These are phyloP conservation scores for Sporothrix euskadiensis DNA, from an alignment of 2,329 filamentous ascomycete species.

Conservation along the genomic window DNA sequence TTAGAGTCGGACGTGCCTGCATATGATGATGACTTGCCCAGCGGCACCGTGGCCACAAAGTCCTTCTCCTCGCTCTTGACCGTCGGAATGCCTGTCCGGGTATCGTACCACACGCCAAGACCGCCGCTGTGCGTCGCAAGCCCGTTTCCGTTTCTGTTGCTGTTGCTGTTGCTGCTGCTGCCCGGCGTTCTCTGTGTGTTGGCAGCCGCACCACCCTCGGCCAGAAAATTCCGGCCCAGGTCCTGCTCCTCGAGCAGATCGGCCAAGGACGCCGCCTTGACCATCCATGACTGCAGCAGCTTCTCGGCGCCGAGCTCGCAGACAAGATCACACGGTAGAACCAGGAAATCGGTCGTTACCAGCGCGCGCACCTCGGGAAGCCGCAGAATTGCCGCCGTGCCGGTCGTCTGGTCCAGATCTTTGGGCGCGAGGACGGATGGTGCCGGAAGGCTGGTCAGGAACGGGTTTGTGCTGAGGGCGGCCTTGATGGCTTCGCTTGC, in stretches of 20 bases:
- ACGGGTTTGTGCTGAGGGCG: conserved; percentile 75
- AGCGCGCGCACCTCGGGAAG: conserved; percentile 77
- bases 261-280: conserved; percentile 70
- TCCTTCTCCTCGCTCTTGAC: conserved; percentile 92
- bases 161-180: neutral
- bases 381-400: conserved; percentile 84
- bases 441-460: conserved; percentile 69
- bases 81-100: conserved; percentile 65
- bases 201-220: neutral
- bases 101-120: conserved; percentile 88
- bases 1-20: conserved; percentile 42
- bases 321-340: conserved; percentile 90
- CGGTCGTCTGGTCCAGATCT: conserved; percentile 77
- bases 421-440: conserved; percentile 75
- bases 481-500: conserved; percentile 66
- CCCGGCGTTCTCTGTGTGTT: conserved; percentile 34
- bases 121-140: conserved; percentile 64
- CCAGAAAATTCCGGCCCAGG: conserved; percentile 15
- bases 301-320: conserved; percentile 84
- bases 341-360: conserved; percentile 81
- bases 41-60: conserved; percentile 76
- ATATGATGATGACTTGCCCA: conserved; percentile 40
- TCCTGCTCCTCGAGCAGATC: conserved; percentile 55
- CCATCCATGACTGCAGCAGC: conserved; percentile 89
- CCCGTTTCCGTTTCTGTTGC: conserved; percentile 36